phyloP scores from a whole-genome alignment of 148 eudicot genomes.

The Chenopodium berlandieri region DNA sequence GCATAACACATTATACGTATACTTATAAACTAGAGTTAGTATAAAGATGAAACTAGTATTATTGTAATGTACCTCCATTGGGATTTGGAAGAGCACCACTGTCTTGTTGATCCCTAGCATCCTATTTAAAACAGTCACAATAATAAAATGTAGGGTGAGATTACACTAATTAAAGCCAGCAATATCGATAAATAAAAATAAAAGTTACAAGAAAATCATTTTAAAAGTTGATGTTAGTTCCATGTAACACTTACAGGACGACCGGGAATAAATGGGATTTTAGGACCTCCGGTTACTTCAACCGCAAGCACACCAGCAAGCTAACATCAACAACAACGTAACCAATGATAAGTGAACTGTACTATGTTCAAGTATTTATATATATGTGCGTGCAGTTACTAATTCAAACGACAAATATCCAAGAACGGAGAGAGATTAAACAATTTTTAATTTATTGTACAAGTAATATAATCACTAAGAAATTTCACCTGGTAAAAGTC shows the following conservation, averaged over 20 bases:
- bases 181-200: too few relatives aligned
- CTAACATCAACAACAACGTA: constrained; percentile 32
- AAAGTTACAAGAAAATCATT: neutral
- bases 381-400: neutral
- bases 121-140: constrained; percentile 34
- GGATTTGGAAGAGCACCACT: constrained; percentile 84
- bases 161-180: too few relatives aligned
- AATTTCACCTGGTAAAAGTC: constrained; percentile 74
- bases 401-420: neutral
- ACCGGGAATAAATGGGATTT: constrained; percentile 63
- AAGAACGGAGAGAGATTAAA: neutral
- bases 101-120: constrained; percentile 47
- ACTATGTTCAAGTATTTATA: too few relatives aligned
- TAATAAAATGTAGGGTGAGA: neutral
- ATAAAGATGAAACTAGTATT: neutral
- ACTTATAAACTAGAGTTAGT: too few relatives aligned
- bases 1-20: too few relatives aligned
- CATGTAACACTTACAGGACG: constrained; percentile 45
- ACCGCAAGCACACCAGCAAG: constrained; percentile 92
- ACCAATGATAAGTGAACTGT: too few relatives aligned
- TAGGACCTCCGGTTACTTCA: constrained; percentile 84
- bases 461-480: neutral
- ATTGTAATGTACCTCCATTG: constrained; percentile 43
- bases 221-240: neutral
- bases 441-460: neutral